Evolutionary conservation across 2,329 filamentous ascomycete genomes (phyloP).

Genomic region (Neurospora crassa): DNA sequence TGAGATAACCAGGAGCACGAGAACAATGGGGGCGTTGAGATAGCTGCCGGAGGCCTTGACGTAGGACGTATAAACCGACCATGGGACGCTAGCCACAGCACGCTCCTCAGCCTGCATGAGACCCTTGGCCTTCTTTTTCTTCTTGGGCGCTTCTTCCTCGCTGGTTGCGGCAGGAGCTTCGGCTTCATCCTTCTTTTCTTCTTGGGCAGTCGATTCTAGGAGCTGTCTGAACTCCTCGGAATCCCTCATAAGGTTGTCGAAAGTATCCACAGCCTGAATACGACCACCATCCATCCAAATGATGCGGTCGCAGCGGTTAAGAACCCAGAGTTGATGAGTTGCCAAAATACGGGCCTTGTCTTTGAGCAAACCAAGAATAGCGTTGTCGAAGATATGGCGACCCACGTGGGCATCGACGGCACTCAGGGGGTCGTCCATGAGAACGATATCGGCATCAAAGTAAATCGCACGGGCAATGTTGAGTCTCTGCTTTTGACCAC

Average conservation of each 20-base stretch:
- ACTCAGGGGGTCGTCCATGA: conserved; percentile 61
- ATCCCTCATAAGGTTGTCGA: conserved; percentile 73
- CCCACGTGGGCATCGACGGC: conserved; percentile 64
- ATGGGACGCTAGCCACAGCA: conserved; percentile 67
- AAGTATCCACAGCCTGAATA: conserved; percentile 81
- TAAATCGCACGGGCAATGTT: conserved; percentile 83
- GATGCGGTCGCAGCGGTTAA: conserved; percentile 83
- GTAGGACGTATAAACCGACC: conserved; percentile 71
- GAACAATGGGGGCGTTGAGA: conserved; percentile 55
- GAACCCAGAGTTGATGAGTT: conserved; percentile 90
- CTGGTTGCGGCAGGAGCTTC: conserved; percentile 30
- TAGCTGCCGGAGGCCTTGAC: conserved; percentile 64
- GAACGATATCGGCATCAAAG: conserved; percentile 56
- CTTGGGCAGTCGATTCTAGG: conserved; percentile 75
- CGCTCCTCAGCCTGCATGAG: conserved; percentile 68
- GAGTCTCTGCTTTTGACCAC: conserved; percentile 87
- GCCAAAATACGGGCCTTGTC: conserved; percentile 86
- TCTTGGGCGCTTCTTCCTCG: conserved; percentile 28
- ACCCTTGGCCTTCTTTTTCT: conserved; percentile 46
- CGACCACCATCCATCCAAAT: conserved; percentile 85
- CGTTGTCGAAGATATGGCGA: conserved; percentile 80
- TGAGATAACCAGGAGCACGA: conserved; percentile 55
- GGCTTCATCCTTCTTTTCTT: conserved; percentile 50
- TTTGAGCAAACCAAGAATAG: conserved; percentile 79
- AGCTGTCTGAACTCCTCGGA: conserved; percentile 71